Conservation (phyloP, 2,329 filamentous ascomycete genomes). For the Ceratocystis harringtonii region DNA sequence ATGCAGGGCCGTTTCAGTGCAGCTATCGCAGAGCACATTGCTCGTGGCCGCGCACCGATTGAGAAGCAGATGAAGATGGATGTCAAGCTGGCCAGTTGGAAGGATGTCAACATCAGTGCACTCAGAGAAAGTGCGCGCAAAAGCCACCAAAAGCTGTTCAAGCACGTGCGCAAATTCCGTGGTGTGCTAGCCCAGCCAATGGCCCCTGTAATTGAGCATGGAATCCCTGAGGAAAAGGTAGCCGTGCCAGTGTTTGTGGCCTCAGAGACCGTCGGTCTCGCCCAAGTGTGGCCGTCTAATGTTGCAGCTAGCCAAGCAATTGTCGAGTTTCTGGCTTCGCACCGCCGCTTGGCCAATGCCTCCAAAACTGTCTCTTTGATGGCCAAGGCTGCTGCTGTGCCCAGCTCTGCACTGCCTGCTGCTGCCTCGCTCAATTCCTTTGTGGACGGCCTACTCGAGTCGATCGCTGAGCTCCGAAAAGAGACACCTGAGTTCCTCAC, state of each 20-base stretch:
- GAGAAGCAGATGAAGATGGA: slow-evolving; percentile 89
- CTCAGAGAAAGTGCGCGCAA: slow-evolving; percentile 76
- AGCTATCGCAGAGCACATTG: slow-evolving; percentile 48
- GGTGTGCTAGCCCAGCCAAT: slow-evolving; percentile 62
- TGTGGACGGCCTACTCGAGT: slow-evolving; percentile 43
- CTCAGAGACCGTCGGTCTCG: slow-evolving; percentile 5
- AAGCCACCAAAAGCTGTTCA: slow-evolving; percentile 85
- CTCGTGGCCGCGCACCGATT: slow-evolving; percentile 53
- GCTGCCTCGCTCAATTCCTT: slow-evolving; percentile 50
- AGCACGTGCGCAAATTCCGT: slow-evolving; percentile 80
- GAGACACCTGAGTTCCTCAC: slow-evolving; percentile 69
- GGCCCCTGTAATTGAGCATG: slow-evolving; percentile 44
- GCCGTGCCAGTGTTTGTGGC: slow-evolving; percentile 18
- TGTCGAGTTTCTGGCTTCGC: slow-evolving; percentile 23
- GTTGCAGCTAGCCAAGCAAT: neutral
- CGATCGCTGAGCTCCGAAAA: slow-evolving; percentile 58
- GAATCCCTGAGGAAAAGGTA: slow-evolving; percentile 37
- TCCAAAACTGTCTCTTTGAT: slow-evolving; percentile 60
- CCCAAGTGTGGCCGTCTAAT: slow-evolving; percentile 1
- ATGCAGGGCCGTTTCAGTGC: slow-evolving; percentile 61
- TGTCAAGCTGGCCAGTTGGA: slow-evolving; percentile 91
- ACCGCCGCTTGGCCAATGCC: slow-evolving; percentile 57
- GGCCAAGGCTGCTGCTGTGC: slow-evolving; percentile 43
- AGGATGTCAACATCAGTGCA: slow-evolving; percentile 87
- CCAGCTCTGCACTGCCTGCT: slow-evolving; percentile 38